Evolutionary conservation across 805 yeast genomes (phyloP).

Genomic region (Metschnikowia drakensbergensis): DNA sequence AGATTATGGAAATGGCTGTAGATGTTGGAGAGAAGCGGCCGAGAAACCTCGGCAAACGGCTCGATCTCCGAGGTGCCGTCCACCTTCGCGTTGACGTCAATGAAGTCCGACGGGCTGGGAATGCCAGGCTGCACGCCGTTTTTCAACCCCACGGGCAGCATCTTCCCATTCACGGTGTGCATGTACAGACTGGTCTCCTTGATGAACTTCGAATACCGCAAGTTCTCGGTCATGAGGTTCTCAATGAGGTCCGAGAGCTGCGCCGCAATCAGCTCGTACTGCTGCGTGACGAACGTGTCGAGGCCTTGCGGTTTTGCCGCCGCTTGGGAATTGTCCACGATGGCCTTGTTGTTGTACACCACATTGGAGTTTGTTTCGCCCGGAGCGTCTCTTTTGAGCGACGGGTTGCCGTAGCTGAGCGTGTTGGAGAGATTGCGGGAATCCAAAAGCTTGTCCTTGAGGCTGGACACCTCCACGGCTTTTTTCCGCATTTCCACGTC

Average conservation of each 20-base stretch:
- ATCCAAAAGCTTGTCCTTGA: conserved; percentile 34
- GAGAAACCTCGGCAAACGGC: conserved; percentile 32
- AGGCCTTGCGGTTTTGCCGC: conserved; percentile 10
- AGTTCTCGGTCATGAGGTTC: conserved; percentile 34
- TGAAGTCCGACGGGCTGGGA: conserved; percentile 30
- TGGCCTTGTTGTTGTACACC: conserved; percentile 25
- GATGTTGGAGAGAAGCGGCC: conserved; percentile 33
- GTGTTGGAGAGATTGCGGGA: conserved; percentile 29
- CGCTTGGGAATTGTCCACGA: conserved; percentile 15
- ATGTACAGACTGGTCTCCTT: conserved; percentile 28
- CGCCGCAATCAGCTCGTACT: conserved; percentile 31
- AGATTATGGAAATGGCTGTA: conserved; percentile 35
- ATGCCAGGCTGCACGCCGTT: conserved; percentile 1
- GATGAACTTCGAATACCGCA: conserved; percentile 31
- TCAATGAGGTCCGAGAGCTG: conserved; percentile 35
- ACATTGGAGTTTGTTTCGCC: conserved; percentile 5
- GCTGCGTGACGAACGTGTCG: conserved; percentile 17
- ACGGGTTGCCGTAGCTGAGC: conserved; percentile 26
- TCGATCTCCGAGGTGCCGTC: conserved; percentile 27
- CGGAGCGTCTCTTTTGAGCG: conserved; percentile 4
- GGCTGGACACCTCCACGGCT: conserved; percentile 28
- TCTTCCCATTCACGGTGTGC: conserved; percentile 23
- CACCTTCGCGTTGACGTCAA: conserved; percentile 22
- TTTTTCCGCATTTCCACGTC: conserved; percentile 35
- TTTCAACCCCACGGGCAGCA: conserved; percentile 17